Conservation (phyloP, 2,329 filamentous ascomycete genomes). For the Cryphonectria nitschkei region DNA sequence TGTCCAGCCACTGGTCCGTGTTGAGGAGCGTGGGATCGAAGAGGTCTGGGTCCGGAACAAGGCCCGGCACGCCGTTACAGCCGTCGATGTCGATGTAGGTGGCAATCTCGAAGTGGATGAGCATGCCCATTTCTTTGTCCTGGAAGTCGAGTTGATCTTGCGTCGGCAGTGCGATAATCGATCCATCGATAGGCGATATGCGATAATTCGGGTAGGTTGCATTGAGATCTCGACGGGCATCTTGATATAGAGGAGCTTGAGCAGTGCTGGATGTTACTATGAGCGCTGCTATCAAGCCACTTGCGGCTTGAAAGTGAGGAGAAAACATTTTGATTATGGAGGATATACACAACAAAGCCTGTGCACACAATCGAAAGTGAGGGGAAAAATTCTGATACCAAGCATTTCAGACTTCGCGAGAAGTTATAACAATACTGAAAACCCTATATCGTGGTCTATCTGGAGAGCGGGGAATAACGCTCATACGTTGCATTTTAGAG, state of each 20-base stretch:
- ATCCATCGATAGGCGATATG: constrained; percentile 35
- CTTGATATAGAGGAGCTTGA: neutral
- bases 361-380: neutral
- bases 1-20: constrained; percentile 38
- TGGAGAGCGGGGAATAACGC: neutral
- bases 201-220: constrained; percentile 27
- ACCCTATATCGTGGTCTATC: neutral
- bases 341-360: too few species aligned
- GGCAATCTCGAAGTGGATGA: constrained; percentile 36
- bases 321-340: neutral
- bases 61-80: constrained; percentile 34
- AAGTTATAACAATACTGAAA: neutral
- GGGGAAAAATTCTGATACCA: neutral
- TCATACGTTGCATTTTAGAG: constrained; percentile 14
- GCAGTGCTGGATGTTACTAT: neutral
- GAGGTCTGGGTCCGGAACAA: constrained; percentile 32
- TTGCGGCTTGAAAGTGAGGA: neutral
- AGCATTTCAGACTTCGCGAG: neutral
- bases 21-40: constrained; percentile 33
- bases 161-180: constrained; percentile 35
- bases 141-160: constrained; percentile 34
- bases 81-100: constrained; percentile 35
- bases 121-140: constrained; percentile 34
- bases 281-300: neutral
- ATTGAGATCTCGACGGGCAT: constrained; percentile 11